These are phyloP conservation scores for Clonostachys rosea DNA, from an alignment of 2,329 filamentous ascomycete genomes.

Conservation along the genomic window DNA sequence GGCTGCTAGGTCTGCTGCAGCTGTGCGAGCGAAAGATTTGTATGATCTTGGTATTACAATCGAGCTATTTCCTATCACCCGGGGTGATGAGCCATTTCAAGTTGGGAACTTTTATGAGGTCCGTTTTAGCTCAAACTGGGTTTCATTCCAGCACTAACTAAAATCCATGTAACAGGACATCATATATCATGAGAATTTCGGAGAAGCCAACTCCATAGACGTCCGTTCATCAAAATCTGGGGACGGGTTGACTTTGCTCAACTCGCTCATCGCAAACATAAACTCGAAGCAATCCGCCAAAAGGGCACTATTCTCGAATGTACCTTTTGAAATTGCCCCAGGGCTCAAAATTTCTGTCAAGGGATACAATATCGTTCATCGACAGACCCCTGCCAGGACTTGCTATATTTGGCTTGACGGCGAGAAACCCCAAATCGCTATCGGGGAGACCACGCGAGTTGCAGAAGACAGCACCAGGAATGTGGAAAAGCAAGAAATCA, in stretches of 20 bases:
- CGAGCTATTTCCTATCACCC: conserved; percentile 87
- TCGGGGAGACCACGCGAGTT: conserved; percentile 67
- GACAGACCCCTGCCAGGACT: conserved; percentile 73
- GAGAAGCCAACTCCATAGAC: conserved; percentile 53
- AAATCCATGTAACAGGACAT: conserved; percentile 59
- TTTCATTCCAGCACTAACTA: no score
- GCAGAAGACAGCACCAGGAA: conserved; percentile 73
- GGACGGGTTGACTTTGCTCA: conserved; percentile 74
- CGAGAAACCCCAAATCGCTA: conserved; percentile 78
- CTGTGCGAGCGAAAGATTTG: conserved; percentile 86
- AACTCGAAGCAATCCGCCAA: conserved; percentile 87
- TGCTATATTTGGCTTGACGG: conserved; percentile 86
- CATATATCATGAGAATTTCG: conserved; percentile 73
- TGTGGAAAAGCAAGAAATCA: conserved; percentile 76
- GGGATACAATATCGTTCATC: conserved; percentile 85
- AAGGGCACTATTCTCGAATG: conserved; percentile 77
- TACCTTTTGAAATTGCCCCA: conserved; percentile 85
- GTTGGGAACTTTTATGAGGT: conserved; percentile 88
- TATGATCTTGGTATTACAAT: conserved; percentile 92
- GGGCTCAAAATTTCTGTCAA: conserved; percentile 85
- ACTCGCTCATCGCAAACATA: conserved; percentile 78
- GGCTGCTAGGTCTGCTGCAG: conserved; percentile 67
- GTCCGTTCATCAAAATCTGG: conserved; percentile 62
- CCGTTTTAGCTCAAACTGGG: conserved; percentile 14
- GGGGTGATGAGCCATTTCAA: conserved; percentile 67